Base-by-base conservation (phyloP, 108 stramenopile species). In the Cyclotella baltica region DNA sequence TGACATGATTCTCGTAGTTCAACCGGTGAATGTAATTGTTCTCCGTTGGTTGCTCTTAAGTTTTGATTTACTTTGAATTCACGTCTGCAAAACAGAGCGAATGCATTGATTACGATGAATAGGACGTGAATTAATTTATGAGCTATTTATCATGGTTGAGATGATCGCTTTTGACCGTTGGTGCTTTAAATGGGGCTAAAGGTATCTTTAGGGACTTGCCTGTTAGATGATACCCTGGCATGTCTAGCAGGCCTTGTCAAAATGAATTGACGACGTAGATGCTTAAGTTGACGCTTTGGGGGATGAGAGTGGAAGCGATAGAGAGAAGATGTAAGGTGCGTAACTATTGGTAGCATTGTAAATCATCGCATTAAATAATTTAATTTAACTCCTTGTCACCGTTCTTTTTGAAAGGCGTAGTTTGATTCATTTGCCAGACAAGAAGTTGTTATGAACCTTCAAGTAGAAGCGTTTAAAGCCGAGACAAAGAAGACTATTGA, bases 381-480 rank as follows among this genome's bases (percentile, higher is more conserved):
- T 31, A 10, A 30, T 65, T 18, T 23, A 6, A 38, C 6, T 40
- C 16, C 9, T 20, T 15, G 6, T 3, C 4, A 15, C 38, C n/a
- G 3, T 27, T n/a, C 37, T 38, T 30, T 40, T 30, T 37, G 13
- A 65, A 13, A 29, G 28, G 6, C 13, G 6, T 61, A 29, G 27
- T 46, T 50, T 50, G 34, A 50, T 1, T 67, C 36, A 28, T 50
- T 40, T 50, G 34, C 66, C 5, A 27, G 11, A 9, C 66, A 67
- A 30, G 46, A 67, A 48, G 28, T 48, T n/a, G n/a, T n/a, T 5
- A 67, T 67, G 27, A 38, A 67, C 46, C 46, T 30, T n/a, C 23
- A 50, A 8, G 46, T 35, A 28, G 47, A 50, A 30, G 13, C 40
- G 3, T 67, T 67, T 29, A 28, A 67, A 30, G 18, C 15, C 4